Percentiles rank a stretch among this genome's conserved stretches.
phyloP scores from a whole-genome alignment of 2,329 filamentous ascomycete species.

The Trichoderma pleuroti region DNA sequence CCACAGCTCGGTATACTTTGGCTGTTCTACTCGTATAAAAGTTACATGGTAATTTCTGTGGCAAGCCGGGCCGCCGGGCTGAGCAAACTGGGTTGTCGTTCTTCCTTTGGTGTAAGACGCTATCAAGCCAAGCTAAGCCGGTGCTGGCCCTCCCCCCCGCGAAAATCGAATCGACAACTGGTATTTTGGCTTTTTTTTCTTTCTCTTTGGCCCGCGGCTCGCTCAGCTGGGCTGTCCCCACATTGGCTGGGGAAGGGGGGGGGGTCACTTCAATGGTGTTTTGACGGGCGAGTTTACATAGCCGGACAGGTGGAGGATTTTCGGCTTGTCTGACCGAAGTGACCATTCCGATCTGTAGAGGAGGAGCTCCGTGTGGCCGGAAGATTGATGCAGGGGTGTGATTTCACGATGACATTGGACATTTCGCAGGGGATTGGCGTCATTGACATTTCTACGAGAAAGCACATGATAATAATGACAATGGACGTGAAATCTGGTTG shows the following conservation, averaged over 20 bases:
- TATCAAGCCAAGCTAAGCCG: background rate
- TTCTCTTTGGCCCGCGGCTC: conserved; percentile 9
- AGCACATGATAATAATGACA: background rate
- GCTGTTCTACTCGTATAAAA: background rate
- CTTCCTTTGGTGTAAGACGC: background rate
- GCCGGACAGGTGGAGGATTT: conserved; percentile 19
- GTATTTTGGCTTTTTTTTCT: background rate
- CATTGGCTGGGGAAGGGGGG: conserved; percentile 1
- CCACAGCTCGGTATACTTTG: conserved; percentile 8
- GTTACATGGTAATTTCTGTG: too few relatives aligned
- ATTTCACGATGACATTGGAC: background rate
- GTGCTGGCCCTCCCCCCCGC: background rate
- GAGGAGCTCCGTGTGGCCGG: conserved; percentile 19
- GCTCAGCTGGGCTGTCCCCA: background rate
- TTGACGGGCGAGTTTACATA: background rate
- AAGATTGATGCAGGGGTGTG: background rate
- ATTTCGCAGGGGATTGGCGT: background rate
- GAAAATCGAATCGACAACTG: background rate
- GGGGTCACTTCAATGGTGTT: background rate
- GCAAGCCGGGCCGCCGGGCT: background rate
- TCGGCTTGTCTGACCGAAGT: conserved; percentile 10
- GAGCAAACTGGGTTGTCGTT: background rate
- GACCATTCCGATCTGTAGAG: conserved; percentile 4
- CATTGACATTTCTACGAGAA: background rate
- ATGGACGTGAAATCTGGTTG: background rate